These are phyloP conservation scores for Limnanthes douglasii DNA, from an alignment of 345 rosid genomes.

Conservation along the genomic window DNA sequence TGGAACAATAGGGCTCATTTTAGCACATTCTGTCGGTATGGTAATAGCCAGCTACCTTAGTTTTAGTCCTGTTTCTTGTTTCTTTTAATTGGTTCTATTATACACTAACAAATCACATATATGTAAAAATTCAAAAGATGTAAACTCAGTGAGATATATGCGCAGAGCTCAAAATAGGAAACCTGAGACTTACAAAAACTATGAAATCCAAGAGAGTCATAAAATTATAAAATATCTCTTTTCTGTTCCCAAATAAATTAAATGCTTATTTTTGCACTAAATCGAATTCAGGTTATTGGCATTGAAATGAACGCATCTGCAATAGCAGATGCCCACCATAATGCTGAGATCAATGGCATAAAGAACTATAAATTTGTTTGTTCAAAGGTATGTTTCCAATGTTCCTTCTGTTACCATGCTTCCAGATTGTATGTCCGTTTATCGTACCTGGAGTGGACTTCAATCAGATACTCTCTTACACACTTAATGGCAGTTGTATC, in stretches of 20 bases:
- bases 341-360: constrained; percentile 85
- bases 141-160: too few relatives aligned
- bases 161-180: too few relatives aligned
- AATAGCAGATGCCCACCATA: constrained; percentile 72
- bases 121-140: too few relatives aligned
- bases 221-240: too few relatives aligned
- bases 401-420: background rate
- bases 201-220: too few relatives aligned
- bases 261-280: constrained; percentile 1
- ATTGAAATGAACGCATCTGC: constrained; percentile 98
- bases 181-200: too few relatives aligned
- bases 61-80: constrained; percentile 1
- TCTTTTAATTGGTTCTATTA: too few relatives aligned
- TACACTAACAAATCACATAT: too few relatives aligned
- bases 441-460: too few relatives aligned
- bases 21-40: constrained; percentile 92
- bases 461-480: too few relatives aligned
- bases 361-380: constrained; percentile 78
- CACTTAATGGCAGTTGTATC: constrained; percentile 5
- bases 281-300: constrained; percentile 53
- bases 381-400: constrained; percentile 48
- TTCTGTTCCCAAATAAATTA: too few relatives aligned
- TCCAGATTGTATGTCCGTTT: too few relatives aligned
- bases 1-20: constrained; percentile 86
- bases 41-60: constrained; percentile 28